Evolutionary conservation across 345 rosid genomes (phyloP).

Genomic region (Pistacia integerrima): DNA sequence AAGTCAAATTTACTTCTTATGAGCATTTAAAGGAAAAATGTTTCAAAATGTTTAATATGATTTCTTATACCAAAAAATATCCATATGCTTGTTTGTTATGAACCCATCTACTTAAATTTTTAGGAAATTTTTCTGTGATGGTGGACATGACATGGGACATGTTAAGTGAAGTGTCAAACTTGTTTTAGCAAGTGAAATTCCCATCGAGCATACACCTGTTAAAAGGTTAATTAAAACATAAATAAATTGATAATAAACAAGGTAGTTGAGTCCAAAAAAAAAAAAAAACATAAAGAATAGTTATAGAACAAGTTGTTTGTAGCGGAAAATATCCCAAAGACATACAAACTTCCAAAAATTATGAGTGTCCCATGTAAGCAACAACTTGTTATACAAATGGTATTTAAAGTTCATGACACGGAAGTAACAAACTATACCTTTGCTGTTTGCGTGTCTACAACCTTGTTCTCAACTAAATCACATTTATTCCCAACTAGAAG

Average conservation of each 20-base stretch:
- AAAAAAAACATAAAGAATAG: not conserved
- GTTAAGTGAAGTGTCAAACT: conserved; percentile 1
- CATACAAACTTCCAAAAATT: conserved; percentile 4
- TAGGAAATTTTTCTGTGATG: not conserved
- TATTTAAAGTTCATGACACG: not conserved
- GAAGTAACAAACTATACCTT: conserved; percentile 41
- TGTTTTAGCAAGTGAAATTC: not conserved
- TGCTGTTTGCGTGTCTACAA: conserved; percentile 83
- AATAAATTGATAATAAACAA: not conserved
- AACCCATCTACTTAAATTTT: not conserved
- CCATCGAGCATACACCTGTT: not conserved
- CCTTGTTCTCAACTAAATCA: conserved; percentile 78
- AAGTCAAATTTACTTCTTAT: not conserved
- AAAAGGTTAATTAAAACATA: conserved; percentile 3
- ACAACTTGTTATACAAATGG: not conserved
- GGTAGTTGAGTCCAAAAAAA: not conserved
- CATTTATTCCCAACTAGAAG: conserved; percentile 82
- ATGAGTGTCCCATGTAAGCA: not conserved
- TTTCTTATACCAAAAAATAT: too few species aligned
- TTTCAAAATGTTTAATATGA: too few species aligned
- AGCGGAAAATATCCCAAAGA: not conserved
- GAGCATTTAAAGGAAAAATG: not conserved
- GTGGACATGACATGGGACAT: not conserved
- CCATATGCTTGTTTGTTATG: not conserved
- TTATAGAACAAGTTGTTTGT: not conserved